A percentile compares a stretch with the other conserved stretches of the same genome.
Conservation (phyloP, 805 yeast genomes). For the Wickerhamiella qilinensis region DNA sequence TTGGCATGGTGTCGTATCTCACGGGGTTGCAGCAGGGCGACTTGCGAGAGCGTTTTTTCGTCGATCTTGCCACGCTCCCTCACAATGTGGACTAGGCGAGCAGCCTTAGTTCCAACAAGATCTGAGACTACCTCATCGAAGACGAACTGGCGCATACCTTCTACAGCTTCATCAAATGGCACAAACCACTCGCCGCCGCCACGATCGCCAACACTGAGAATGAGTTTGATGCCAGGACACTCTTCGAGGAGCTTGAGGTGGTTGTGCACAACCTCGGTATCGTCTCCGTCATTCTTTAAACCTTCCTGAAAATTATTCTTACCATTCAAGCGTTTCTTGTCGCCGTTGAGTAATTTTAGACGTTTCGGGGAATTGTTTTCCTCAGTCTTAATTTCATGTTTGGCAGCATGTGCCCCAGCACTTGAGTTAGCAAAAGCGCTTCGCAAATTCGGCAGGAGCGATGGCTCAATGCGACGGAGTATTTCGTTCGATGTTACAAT, state of each 20-base stretch:
- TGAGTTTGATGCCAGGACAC: conserved; percentile 33
- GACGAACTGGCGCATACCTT: conserved; percentile 16
- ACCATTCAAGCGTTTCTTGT: neutral
- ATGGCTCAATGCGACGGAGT: conserved; percentile 3
- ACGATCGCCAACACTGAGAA: conserved; percentile 39
- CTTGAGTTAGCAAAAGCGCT: conserved; percentile 5
- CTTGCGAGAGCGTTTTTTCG: conserved; percentile 64
- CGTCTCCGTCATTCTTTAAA: neutral
- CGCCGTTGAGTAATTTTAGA: conserved; percentile 2
- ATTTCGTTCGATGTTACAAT: conserved; percentile 12
- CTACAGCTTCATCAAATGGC: conserved; percentile 19
- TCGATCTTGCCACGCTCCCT: conserved; percentile 57
- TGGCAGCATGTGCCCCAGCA: neutral
- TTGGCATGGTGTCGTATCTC: conserved; percentile 59
- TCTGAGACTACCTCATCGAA: conserved; percentile 23
- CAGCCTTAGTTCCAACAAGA: conserved; percentile 32
- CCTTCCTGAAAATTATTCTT: neutral
- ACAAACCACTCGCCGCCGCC: conserved; percentile 30
- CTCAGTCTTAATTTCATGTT: conserved; percentile 1
- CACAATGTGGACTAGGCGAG: conserved; percentile 64
- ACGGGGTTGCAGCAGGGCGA: conserved; percentile 61
- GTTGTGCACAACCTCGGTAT: conserved; percentile 28
- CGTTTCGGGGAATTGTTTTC: conserved; percentile 8
- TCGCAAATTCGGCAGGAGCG: neutral
- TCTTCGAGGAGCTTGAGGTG: conserved; percentile 54